Conservation (phyloP, 2,329 filamentous ascomycete genomes). For the Xylaria sp. region DNA sequence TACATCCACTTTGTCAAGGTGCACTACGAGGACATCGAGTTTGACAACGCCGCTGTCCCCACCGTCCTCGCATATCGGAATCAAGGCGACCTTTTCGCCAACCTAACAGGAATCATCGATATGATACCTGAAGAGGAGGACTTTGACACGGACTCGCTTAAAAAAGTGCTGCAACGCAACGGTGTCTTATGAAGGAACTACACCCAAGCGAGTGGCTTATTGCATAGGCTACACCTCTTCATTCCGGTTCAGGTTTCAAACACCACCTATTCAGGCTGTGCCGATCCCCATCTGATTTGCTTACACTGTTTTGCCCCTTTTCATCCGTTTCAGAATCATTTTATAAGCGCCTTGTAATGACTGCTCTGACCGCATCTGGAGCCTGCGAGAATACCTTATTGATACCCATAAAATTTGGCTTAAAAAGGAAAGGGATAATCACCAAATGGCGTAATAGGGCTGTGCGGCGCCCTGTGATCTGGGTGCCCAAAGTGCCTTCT, state of each 20-base stretch:
- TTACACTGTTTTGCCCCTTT: background rate
- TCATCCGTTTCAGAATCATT: background rate
- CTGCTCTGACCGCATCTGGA: conserved; percentile 26
- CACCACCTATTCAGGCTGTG: conserved; percentile 18
- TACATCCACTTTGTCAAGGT: conserved; percentile 89
- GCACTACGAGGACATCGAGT: conserved; percentile 91
- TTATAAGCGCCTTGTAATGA: conserved; percentile 10
- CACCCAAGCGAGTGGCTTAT: background rate
- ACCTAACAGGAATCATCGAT: conserved; percentile 85
- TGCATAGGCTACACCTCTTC: background rate
- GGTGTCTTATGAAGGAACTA: conserved; percentile 58
- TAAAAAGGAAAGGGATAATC: conserved; percentile 20
- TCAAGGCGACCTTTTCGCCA: conserved; percentile 89
- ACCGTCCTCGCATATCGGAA: conserved; percentile 89
- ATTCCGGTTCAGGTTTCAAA: conserved; percentile 4
- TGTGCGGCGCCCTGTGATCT: conserved; percentile 6
- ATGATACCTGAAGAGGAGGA: conserved; percentile 79
- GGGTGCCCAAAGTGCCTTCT: conserved; percentile 14
- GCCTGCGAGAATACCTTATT: conserved; percentile 34
- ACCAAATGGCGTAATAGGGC: conserved; percentile 20
- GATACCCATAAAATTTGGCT: conserved; percentile 39
- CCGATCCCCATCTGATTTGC: conserved; percentile 19
- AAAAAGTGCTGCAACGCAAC: conserved; percentile 64
- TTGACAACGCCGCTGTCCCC: conserved; percentile 88
- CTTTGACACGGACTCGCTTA: conserved; percentile 66